Evolutionary conservation across 257 asterid genomes (phyloP).

Genomic region (Forsythia suspensa): DNA sequence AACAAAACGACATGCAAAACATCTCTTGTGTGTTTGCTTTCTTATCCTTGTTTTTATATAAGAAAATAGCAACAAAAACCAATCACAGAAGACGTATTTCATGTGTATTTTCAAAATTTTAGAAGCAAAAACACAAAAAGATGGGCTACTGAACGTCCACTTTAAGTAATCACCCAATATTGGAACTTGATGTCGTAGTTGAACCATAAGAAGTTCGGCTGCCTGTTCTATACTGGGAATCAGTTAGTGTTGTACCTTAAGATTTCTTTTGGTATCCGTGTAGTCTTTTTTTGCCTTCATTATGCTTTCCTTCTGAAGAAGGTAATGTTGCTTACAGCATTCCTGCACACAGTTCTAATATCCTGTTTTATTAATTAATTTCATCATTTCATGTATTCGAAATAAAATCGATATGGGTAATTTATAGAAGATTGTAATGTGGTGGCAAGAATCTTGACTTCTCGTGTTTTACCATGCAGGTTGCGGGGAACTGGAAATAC

Average conservation of each 20-base stretch:
- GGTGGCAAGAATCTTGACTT: slow-evolving; percentile 14
- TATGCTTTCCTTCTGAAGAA: not conserved
- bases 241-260: not conserved
- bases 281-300: not conserved
- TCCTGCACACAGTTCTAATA: not conserved
- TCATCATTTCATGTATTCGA: not conserved
- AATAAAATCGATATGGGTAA: not conserved
- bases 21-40: not conserved
- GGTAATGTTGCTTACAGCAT: not conserved
- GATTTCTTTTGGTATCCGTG: not conserved
- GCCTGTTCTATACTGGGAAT: not conserved
- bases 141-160: not conserved
- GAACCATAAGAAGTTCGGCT: not conserved
- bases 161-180: not conserved
- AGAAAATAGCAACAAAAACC: not conserved
- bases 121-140: not conserved
- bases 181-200: not conserved
- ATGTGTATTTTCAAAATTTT: not conserved
- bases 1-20: not conserved
- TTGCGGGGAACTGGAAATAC: slow-evolving; percentile 92
- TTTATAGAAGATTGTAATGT: not conserved
- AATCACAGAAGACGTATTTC: not conserved
- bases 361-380: not conserved
- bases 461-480: slow-evolving; percentile 43
- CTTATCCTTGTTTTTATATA: not conserved